Conservation (phyloP, 1,139 yeast genomes). For the Yamadazyma diddensiae region DNA sequence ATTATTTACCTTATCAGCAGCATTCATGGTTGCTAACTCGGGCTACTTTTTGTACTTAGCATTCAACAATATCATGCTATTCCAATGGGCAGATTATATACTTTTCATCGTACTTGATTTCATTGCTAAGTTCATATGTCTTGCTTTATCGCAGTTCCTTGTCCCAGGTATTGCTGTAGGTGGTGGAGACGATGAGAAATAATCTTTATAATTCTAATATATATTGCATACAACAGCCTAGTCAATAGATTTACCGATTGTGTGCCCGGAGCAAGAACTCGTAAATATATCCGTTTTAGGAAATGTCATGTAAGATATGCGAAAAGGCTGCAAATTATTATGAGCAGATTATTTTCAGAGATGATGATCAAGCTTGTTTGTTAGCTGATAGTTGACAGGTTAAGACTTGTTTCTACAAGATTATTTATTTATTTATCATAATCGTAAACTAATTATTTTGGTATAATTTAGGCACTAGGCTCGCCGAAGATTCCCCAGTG, state of each 20-base stretch:
- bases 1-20: slow-evolving; percentile 4
- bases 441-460: not conserved
- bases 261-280: not conserved
- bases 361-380: no score
- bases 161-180: slow-evolving; percentile 1
- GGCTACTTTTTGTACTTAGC: slow-evolving; percentile 13
- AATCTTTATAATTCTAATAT: no score
- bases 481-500: slow-evolving; percentile 63
- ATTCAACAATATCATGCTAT: slow-evolving; percentile 6
- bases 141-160: slow-evolving; percentile 4
- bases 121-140: slow-evolving; percentile 10
- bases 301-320: no score
- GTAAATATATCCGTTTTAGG: not conserved
- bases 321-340: no score
- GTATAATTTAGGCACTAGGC: slow-evolving; percentile 17
- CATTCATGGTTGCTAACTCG: slow-evolving; percentile 9
- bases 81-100: slow-evolving; percentile 11
- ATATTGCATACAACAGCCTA: no score
- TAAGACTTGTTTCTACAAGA: not conserved
- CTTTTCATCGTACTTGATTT: slow-evolving; percentile 9
- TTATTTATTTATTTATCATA: not conserved
- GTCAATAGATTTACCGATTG: no score
- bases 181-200: slow-evolving; percentile 1
- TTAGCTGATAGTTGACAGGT: not conserved
- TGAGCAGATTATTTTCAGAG: no score